Evolutionary conservation across 2,329 filamentous ascomycete genomes (phyloP).

Genomic region (Knufia fluminis): DNA sequence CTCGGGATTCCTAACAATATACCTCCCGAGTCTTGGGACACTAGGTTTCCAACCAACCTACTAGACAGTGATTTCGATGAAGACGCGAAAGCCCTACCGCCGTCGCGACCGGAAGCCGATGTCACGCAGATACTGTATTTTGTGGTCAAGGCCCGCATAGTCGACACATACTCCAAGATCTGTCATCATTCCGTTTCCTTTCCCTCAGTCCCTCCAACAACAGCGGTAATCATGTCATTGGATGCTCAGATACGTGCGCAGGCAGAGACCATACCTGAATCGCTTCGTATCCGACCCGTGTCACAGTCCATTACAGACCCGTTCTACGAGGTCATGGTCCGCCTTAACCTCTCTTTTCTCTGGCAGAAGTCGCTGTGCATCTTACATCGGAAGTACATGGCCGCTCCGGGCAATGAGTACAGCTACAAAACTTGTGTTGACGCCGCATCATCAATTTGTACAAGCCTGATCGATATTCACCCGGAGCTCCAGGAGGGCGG

Average conservation of each 20-base stretch:
- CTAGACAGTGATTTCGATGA: conserved; percentile 52
- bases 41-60: conserved; percentile 49
- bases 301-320: conserved; percentile 38
- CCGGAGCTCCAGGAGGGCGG: conserved; percentile 46
- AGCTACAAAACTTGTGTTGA: conserved; percentile 40
- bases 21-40: conserved; percentile 52
- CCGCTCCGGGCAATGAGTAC: conserved; percentile 29
- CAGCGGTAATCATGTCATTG: conserved; percentile 21
- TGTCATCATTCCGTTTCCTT: conserved; percentile 26
- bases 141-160: conserved; percentile 26
- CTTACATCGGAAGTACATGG: conserved; percentile 46
- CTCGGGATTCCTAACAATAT: conserved; percentile 56
- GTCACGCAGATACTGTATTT: conserved; percentile 29
- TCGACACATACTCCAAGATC: conserved; percentile 24
- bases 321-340: conserved; percentile 43
- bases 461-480: conserved; percentile 42
- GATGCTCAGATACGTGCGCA: conserved; percentile 22
- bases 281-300: conserved; percentile 18
- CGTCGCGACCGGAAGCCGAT: conserved; percentile 43
- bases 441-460: conserved; percentile 40
- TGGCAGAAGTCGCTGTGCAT: conserved; percentile 45
- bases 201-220: conserved; percentile 3
- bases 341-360: conserved; percentile 43
- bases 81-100: conserved; percentile 42
- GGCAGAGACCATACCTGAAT: conserved; percentile 19